Evolutionary conservation across 1,139 yeast species (phyloP).

Genomic region (Zygosaccharomyces sapae): DNA sequence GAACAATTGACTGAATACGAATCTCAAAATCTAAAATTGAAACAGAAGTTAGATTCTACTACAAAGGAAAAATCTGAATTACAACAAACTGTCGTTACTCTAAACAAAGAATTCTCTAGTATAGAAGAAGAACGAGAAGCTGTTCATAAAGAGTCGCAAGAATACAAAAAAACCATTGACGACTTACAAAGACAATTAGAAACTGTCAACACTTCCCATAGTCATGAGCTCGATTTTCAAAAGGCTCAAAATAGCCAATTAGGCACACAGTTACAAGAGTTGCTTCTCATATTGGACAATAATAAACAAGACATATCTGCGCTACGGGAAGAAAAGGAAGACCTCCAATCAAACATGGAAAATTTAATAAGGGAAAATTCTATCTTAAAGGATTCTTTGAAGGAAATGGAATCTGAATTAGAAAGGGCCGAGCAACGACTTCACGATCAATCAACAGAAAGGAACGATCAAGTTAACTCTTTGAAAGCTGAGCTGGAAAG

Average conservation of each 20-base stretch:
- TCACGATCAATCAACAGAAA: conserved; percentile 17
- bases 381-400: conserved; percentile 25
- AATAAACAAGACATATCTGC: conserved; percentile 28
- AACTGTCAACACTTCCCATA: conserved; percentile 20
- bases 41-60: conserved; percentile 31
- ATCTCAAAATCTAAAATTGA: conserved; percentile 37
- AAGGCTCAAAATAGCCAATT: conserved; percentile 23
- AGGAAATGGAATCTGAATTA: conserved; percentile 25
- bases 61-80: conserved; percentile 35
- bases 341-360: conserved; percentile 18
- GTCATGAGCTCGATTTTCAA: conserved; percentile 21
- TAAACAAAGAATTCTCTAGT: conserved; percentile 52
- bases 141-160: conserved; percentile 44
- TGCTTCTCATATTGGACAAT: conserved; percentile 27
- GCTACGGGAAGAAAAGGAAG: conserved; percentile 31
- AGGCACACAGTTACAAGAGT: conserved; percentile 30
- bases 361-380: conserved; percentile 22
- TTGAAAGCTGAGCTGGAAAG: conserved; percentile 25
- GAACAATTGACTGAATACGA: conserved; percentile 40
- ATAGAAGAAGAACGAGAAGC: conserved; percentile 67
- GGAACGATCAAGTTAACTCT: conserved; percentile 21
- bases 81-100: conserved; percentile 35
- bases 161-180: conserved; percentile 22
- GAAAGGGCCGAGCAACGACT: conserved; percentile 15
- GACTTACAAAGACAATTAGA: conserved; percentile 27